Evolutionary conservation across 2,329 filamentous ascomycete species (phyloP).

Genomic region (Hypomyces perniciosus): DNA sequence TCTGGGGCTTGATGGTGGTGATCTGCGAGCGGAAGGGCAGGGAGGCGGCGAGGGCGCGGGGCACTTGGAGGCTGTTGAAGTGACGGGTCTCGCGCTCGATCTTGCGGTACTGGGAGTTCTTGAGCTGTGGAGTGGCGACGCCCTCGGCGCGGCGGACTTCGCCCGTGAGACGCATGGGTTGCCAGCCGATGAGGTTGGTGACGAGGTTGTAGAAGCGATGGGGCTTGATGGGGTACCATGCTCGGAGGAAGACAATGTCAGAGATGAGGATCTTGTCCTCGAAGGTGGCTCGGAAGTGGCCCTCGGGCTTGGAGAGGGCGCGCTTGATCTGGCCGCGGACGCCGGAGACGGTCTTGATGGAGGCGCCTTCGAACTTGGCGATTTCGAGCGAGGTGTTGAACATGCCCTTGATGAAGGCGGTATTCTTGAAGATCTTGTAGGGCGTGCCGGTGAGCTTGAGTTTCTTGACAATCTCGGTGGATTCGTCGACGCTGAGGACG

Average conservation of each 20-base stretch:
- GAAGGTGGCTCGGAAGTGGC: constrained; percentile 93
- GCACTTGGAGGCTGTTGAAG: constrained; percentile 76
- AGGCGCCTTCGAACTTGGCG: constrained; percentile 94
- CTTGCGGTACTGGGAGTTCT: constrained; percentile 77
- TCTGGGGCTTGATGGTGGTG: constrained; percentile 71
- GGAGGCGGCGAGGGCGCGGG: constrained; percentile 70
- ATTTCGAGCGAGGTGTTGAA: constrained; percentile 90
- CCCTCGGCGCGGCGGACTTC: constrained; percentile 75
- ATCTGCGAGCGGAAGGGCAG: constrained; percentile 94
- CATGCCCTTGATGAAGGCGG: constrained; percentile 98
- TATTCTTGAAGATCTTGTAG: constrained; percentile 99
- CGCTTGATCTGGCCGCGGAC: constrained; percentile 96
- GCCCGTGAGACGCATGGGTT: constrained; percentile 88
- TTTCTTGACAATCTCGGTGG: constrained; percentile 98
- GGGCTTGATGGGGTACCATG: constrained; percentile 94
- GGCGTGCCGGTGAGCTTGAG: constrained; percentile 90
- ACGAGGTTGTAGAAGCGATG: constrained; percentile 96
- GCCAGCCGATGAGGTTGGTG: constrained; percentile 89
- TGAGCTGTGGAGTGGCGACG: constrained; percentile 69
- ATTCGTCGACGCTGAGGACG: constrained; percentile 89
- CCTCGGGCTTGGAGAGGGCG: constrained; percentile 86
- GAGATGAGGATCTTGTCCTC: constrained; percentile 97
- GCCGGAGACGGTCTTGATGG: constrained; percentile 92
- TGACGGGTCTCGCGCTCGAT: constrained; percentile 62
- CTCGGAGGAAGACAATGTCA: constrained; percentile 92